Percentiles rank a stretch among this genome's conserved stretches.
phyloP scores from a whole-genome alignment of 306 rosid genomes.

The Cicer chorassanicum region DNA sequence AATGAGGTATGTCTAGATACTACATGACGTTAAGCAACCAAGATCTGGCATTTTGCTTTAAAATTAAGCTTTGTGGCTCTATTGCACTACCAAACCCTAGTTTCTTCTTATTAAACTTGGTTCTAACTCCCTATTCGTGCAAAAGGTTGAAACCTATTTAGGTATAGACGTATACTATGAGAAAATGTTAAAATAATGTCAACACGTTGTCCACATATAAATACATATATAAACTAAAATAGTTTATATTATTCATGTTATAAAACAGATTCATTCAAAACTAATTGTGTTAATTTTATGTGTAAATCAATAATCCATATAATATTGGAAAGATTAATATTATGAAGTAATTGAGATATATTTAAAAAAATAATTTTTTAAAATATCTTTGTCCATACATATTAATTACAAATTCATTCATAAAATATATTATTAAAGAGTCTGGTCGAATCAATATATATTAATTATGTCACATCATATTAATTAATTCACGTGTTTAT shows the following conservation, averaged over 20 bases:
- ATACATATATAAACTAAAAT: too few relatives aligned
- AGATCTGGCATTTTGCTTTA: conserved; percentile 53
- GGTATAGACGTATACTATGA: conserved; percentile 40
- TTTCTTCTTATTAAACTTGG: conserved; percentile 37
- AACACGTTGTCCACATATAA: conserved; percentile 32
- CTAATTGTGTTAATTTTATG: conserved; percentile 1
- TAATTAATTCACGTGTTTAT: conserved; percentile 11
- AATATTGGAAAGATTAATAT: too few relatives aligned
- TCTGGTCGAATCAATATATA: too few relatives aligned
- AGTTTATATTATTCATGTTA: conserved; percentile 40
- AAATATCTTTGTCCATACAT: neutral
- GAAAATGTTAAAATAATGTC: conserved; percentile 35
- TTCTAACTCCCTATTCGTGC: conserved; percentile 50
- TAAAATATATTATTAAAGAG: neutral
- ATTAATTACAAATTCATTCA: neutral
- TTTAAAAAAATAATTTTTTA: too few relatives aligned
- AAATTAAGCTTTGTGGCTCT: conserved; percentile 61
- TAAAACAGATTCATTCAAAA: conserved; percentile 40
- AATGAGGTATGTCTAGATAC: conserved; percentile 51
- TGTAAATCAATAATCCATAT: too few relatives aligned
- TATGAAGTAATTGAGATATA: too few relatives aligned
- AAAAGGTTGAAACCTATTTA: conserved; percentile 54
- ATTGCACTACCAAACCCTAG: conserved; percentile 64
- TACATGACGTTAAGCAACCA: conserved; percentile 57
- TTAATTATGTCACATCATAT: too few relatives aligned